These are phyloP conservation scores for Aspergillus neoniger DNA, from an alignment of 2,329 filamentous ascomycete genomes.

Conservation along the genomic window DNA sequence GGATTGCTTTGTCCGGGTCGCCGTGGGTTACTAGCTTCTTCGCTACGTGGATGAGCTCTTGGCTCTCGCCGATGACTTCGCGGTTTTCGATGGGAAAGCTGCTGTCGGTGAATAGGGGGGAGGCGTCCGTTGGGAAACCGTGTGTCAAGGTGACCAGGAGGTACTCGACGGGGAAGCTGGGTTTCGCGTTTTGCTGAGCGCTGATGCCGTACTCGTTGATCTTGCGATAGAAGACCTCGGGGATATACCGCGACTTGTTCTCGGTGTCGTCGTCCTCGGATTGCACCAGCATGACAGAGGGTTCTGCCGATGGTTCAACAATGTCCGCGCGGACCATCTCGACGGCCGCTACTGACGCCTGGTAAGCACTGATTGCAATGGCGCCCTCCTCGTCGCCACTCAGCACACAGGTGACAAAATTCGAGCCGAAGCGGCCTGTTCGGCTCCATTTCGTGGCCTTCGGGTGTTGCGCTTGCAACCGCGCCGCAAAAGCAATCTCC, in stretches of 20 bases:
- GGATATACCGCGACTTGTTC: constrained; percentile 81
- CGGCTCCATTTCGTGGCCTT: constrained; percentile 97
- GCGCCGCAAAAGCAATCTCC: constrained; percentile 85
- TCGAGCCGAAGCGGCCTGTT: constrained; percentile 88
- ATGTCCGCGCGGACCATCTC: constrained; percentile 97
- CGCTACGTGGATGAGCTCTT: constrained; percentile 71
- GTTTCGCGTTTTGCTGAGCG: constrained; percentile 96
- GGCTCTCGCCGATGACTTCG: constrained; percentile 79
- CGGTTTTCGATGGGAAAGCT: constrained; percentile 91
- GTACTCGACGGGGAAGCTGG: constrained; percentile 94
- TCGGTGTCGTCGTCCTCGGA: constrained; percentile 75
- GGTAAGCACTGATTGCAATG: constrained; percentile 87
- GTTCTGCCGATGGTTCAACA: constrained; percentile 91
- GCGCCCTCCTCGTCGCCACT: constrained; percentile 89
- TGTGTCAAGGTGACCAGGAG: constrained; percentile 94
- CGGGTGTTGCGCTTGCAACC: constrained; percentile 83
- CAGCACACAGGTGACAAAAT: constrained; percentile 94
- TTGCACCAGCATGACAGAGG: constrained; percentile 89
- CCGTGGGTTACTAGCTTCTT: constrained; percentile 69
- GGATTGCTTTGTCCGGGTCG: constrained; percentile 62
- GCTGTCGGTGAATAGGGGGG: constrained; percentile 70
- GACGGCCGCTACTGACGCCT: constrained; percentile 91
- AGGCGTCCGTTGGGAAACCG: constrained; percentile 82
- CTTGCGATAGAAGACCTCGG: constrained; percentile 92
- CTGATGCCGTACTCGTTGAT: constrained; percentile 97